Evolutionary conservation across 768 basidiomycete species (phyloP).

Genomic region (Crepidotus variabilis): DNA sequence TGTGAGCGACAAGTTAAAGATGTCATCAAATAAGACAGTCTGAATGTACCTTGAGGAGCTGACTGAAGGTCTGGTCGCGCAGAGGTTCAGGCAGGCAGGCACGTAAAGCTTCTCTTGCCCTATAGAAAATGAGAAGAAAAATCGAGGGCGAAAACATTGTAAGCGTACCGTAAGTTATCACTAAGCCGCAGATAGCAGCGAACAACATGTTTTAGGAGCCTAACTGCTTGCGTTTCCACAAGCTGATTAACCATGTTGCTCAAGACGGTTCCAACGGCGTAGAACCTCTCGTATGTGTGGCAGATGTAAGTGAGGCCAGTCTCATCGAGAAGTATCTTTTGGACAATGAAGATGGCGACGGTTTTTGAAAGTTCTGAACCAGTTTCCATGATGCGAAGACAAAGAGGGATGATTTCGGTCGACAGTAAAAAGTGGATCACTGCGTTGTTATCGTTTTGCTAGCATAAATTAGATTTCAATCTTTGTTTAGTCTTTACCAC

Average conservation of each 20-base stretch:
- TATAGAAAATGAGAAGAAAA: conserved; percentile 24
- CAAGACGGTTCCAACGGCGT: conserved; percentile 96
- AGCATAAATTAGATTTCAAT: conserved; percentile 1
- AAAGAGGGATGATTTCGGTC: conserved; percentile 99
- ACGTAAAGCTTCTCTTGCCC: conserved; percentile 92
- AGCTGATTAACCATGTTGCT: conserved; percentile 99
- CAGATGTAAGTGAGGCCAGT: conserved; percentile 98
- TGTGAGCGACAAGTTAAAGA: conserved; percentile 14
- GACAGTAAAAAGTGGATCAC: conserved; percentile 99
- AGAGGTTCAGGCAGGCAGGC: conserved; percentile 96
- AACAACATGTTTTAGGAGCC: conserved; percentile 96
- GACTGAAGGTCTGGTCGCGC: conserved; percentile 88
- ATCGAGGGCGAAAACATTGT: too few relatives aligned
- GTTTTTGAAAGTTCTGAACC: conserved; percentile 98
- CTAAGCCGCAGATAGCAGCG: conserved; percentile 94
- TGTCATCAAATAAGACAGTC: not conserved
- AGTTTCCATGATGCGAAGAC: conserved; percentile 99
- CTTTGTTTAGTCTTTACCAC: not conserved
- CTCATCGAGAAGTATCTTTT: conserved; percentile 96
- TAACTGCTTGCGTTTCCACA: conserved; percentile 95
- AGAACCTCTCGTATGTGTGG: conserved; percentile 99
- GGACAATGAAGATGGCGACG: conserved; percentile 99
- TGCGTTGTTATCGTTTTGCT: conserved; percentile 99
- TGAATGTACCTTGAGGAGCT: conserved; percentile 74
- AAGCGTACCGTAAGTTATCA: conserved; percentile 81